Evolutionary conservation across 108 stramenopile species (phyloP), one percentile per base, ranked within the genome.

Genomic region (Licmophora abbreviata): DNA sequence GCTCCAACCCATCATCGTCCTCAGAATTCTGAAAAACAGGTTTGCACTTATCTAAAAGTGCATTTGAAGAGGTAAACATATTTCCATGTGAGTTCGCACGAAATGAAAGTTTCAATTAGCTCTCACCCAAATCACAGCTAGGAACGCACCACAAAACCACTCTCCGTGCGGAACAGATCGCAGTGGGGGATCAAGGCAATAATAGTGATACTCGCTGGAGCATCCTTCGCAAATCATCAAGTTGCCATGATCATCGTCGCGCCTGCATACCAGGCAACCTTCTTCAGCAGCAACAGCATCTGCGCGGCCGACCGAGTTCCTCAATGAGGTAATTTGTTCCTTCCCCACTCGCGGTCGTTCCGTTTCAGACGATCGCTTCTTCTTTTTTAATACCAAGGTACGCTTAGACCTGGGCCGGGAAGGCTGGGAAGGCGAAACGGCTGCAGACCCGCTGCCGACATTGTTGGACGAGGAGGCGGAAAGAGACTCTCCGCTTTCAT

Each of bases 201-300:
- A 85, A 0, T 78, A 83, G 48, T 90, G 88, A 64, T 90, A 90
- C 46, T 90, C 88, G 43, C 63, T 84, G 51, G 83, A 79, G 56
- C 88, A 90, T 5, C 63, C 52, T 52, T 90, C 88, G 54, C 88
- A 90, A 8, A 90, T 48, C 7, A 90, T 43, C 22, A 90, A 49
- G 67, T 83, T 81, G 4, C 74, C 76, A 56, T 90, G 88, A 67
- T 90, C 80, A 42, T 79, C 69, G 53, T 90, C 88, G 31, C 57
- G 50, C 25, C 71, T 64, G 52, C 88, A 90, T 21, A 64, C 50
- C 9, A 61, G 56, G 55, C 88, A 90, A 4, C 88, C 88, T 1
- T 21, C 44, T 9, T 15, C 20, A 3, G 18, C 38, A 40, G 20
- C 20, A 2, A 40, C 20, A 40, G 38, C n/a, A n/a, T n/a, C n/a